Evolutionary conservation across 148 eudicot genomes (phyloP), one percentile per base, ranked within the genome.

Genomic region (Heliosperma pusillum): DNA sequence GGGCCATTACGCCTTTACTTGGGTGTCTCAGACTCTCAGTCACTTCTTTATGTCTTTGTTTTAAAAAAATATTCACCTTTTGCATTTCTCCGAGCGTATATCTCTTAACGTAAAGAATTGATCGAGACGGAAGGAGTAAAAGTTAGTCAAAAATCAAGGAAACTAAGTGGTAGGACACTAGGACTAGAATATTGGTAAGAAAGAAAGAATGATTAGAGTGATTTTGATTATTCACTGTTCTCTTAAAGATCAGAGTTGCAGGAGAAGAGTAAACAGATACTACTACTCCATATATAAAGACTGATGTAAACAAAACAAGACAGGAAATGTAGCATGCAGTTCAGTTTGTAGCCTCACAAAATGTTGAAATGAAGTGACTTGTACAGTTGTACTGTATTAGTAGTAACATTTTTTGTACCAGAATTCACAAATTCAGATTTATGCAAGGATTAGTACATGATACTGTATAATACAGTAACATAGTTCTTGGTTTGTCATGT

Each of bases 341-440:
- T 50, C 72, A 70, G 22, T 77, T 77, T 70, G 80, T 77, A 77
- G 74, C 67, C 80, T 77, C 70, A 21, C 69, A 9, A 45, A 60
- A 66, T 36, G 50, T 33, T 33, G 53, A 8, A 12, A 44, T 66
- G 56, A 22, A 45, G 9, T 69, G 57, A 69, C 57, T 69, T 69
- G 16, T 69, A 44, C 30, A 47, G 16, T 47, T 47, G 53, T 50
- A 50, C 55, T 15, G 17, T 2, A 50, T 50, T 50, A 50, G 3
- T 42, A 42, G 9, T 50, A 16, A 50, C 17, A 13, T 16, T 64
- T 13, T 29, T 64, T 29, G 68, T 62, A 62, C 66, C 66, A 26
- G 19, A 20, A 16, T 26, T 4, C 66, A 22, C n/a, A 21, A 10
- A 7, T 12, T 27, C 33, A 62, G 40, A 24, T 26, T 62, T 27